Evolutionary conservation across 1,284 basidiomycete species (phyloP).

Genomic region (Polyporus tsugae): DNA sequence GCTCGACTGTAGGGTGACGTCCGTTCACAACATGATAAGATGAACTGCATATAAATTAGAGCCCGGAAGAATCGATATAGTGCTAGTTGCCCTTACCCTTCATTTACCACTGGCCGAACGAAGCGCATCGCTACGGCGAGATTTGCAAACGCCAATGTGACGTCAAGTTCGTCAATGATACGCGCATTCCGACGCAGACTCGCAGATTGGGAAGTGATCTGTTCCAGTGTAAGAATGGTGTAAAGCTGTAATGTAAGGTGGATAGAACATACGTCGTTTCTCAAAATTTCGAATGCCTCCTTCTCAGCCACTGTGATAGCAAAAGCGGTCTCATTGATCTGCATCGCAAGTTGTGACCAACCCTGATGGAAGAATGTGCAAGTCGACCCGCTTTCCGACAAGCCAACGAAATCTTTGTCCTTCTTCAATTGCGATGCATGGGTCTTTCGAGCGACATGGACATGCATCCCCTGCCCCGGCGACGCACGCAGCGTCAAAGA

Average conservation of each 20-base stretch:
- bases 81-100: conserved; percentile 63
- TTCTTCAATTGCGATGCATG: conserved; percentile 59
- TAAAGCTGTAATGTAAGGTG: not conserved
- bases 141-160: conserved; percentile 83
- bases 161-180: conserved; percentile 90
- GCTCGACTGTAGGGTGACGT: conserved; percentile 93
- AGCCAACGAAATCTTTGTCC: conserved; percentile 58
- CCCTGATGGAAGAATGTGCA: conserved; percentile 78
- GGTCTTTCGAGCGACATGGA: conserved; percentile 74
- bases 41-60: conserved; percentile 49
- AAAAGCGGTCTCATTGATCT: conserved; percentile 66
- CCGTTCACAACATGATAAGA: conserved; percentile 79
- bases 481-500: conserved; percentile 77
- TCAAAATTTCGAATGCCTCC: conserved; percentile 74
- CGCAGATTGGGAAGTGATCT: conserved; percentile 70
- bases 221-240: not conserved
- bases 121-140: conserved; percentile 85
- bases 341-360: conserved; percentile 78
- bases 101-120: conserved; percentile 74
- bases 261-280: conserved; percentile 61
- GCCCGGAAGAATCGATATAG: not conserved
- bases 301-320: conserved; percentile 69
- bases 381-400: conserved; percentile 71
- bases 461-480: conserved; percentile 74
- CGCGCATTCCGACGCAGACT: conserved; percentile 79